Percentiles rank a stretch among this genome's conserved stretches.
These are phyloP conservation scores for Chloranthus sessilifolius DNA, from an alignment of 164 flowering plant species.

Conservation along the genomic window DNA sequence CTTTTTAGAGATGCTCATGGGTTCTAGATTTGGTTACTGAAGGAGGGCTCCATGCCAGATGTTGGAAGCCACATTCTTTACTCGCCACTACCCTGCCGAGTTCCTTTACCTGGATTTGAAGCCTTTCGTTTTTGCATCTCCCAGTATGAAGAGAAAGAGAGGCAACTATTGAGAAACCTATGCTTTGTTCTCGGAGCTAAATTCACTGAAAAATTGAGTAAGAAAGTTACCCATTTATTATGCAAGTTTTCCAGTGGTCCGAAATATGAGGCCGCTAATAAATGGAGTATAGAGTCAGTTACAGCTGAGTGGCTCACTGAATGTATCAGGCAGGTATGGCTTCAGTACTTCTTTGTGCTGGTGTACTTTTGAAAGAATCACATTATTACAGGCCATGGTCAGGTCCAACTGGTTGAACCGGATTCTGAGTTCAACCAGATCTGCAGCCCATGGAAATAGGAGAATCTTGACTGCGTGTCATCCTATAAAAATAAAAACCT, in stretches of 20 bases:
- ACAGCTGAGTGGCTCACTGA: conserved; percentile 86
- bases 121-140: conserved; percentile 73
- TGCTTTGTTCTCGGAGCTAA: conserved; percentile 86
- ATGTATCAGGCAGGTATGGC: conserved; percentile 72
- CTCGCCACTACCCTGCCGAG: conserved; percentile 80
- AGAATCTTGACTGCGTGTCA: too few relatives aligned
- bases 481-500: too few relatives aligned
- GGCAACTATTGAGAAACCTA: conserved; percentile 65
- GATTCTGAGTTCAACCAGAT: too few relatives aligned
- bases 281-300: conserved; percentile 65
- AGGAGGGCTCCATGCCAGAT: conserved; percentile 83
- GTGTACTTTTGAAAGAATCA: not conserved
- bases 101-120: conserved; percentile 83
- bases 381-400: too few relatives aligned
- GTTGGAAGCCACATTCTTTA: conserved; percentile 75
- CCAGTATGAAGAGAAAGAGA: conserved; percentile 82
- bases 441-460: too few relatives aligned
- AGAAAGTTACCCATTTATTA: conserved; percentile 76
- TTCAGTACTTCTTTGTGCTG: not conserved
- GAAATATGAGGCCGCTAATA: conserved; percentile 83
- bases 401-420: too few relatives aligned
- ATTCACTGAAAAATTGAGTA: conserved; percentile 60
- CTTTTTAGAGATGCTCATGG: too few relatives aligned
- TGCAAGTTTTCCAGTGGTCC: conserved; percentile 82
- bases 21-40: too few relatives aligned